Percentiles rank a stretch among this genome's conserved stretches.
Evolutionary conservation across 176 grass and related monocot species (phyloP).

Genomic region (Luzula sylvatica): DNA sequence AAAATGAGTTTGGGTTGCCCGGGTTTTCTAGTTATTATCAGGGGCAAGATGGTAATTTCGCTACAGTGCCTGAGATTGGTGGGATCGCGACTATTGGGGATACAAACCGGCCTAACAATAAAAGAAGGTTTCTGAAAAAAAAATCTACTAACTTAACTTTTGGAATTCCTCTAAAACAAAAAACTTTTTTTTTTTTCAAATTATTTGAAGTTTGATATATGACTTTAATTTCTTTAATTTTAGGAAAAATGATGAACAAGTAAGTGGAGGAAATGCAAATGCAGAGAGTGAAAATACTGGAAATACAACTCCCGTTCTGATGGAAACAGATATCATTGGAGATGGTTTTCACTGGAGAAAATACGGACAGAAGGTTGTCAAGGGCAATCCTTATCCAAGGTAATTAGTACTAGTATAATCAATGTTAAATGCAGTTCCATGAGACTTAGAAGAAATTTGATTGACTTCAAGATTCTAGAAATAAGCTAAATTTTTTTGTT

Average conservation of each 20-base stretch:
- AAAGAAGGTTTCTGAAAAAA: conserved; percentile 25
- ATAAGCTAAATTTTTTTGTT: not conserved
- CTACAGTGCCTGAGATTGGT: conserved; percentile 1
- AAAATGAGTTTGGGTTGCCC: conserved; percentile 8
- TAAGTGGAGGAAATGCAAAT: conserved; percentile 6
- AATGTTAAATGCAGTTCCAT: not conserved
- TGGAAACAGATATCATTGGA: conserved; percentile 14
- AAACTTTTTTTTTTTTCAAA: not conserved
- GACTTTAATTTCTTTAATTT: not conserved
- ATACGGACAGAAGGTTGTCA: conserved; percentile 56
- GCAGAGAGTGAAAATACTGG: not conserved
- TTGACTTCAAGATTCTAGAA: not conserved
- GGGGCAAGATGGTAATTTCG: conserved; percentile 12
- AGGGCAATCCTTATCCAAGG: conserved; percentile 44
- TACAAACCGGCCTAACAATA: conserved; percentile 17
- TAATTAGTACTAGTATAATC: conserved; percentile 2
- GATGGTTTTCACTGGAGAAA: conserved; percentile 57
- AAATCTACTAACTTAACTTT: not conserved
- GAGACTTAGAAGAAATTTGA: not conserved
- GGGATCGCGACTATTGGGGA: not conserved
- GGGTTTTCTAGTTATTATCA: conserved; percentile 8
- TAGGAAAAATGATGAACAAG: conserved; percentile 32
- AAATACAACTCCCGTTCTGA: not conserved
- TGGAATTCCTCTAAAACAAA: not conserved
- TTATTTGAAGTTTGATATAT: not conserved